phyloP scores from a whole-genome alignment of 371 early-diverging fungal species.

The Parasitella parasitica region DNA sequence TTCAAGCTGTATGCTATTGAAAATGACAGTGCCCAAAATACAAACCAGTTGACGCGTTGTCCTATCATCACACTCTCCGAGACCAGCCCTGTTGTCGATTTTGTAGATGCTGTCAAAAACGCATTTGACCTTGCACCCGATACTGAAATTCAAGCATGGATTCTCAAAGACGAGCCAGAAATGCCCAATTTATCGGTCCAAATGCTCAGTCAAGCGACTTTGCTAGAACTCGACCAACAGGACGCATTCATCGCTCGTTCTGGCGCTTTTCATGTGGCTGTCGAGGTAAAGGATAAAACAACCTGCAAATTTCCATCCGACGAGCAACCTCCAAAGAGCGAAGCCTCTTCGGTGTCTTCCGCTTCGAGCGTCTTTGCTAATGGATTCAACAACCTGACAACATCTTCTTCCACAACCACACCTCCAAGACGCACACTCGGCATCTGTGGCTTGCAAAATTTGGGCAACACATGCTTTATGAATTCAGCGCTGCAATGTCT shows the following conservation, averaged over 20 bases:
- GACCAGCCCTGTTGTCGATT: not conserved
- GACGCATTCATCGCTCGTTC: not conserved
- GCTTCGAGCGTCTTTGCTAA: conserved; percentile 23
- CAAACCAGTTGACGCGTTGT: not conserved
- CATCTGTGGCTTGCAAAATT: conserved; percentile 69
- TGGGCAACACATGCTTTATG: conserved; percentile 93
- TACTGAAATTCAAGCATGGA: conserved; percentile 20
- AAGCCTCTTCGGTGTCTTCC: conserved; percentile 23
- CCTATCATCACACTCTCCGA: conserved; percentile 16
- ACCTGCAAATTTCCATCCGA: conserved; percentile 13
- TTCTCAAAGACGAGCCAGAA: conserved; percentile 4
- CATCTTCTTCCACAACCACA: conserved; percentile 10
- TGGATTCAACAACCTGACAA: conserved; percentile 22
- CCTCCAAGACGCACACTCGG: conserved; percentile 31
- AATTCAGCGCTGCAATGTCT: conserved; percentile 83
- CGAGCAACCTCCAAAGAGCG: not conserved
- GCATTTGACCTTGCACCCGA: conserved; percentile 9
- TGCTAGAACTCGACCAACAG: not conserved
- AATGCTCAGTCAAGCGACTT: not conserved
- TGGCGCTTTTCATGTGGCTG: conserved; percentile 5
- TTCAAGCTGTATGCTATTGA: conserved; percentile 19
- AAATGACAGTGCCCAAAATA: not conserved
- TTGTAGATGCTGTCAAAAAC: conserved; percentile 7
- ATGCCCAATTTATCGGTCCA: conserved; percentile 1
- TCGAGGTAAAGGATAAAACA: conserved; percentile 5